Percentiles rank a stretch among this genome's conserved stretches.
Evolutionary conservation across 1,284 basidiomycete genomes (phyloP).

Genomic region (Cryptococcus neoformans): DNA sequence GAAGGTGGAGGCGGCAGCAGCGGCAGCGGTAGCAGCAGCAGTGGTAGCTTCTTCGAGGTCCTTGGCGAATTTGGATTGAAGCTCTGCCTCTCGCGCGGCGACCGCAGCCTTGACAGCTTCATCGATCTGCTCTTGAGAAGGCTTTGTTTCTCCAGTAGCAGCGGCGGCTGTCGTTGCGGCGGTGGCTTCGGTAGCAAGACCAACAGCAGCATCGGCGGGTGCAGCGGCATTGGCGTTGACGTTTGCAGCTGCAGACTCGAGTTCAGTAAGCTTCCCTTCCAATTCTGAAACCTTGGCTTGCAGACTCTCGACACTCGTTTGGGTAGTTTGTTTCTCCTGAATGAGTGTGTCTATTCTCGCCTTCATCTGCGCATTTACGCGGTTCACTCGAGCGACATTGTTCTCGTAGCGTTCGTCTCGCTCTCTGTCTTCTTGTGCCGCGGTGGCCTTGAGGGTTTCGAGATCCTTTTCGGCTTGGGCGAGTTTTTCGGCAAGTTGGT

Average conservation of each 20-base stretch:
- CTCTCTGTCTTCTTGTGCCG: slow-evolving; percentile 15
- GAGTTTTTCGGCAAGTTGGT: slow-evolving; percentile 31
- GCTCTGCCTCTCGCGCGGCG: slow-evolving; percentile 36
- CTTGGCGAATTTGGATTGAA: slow-evolving; percentile 22
- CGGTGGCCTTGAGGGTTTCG: slow-evolving; percentile 27
- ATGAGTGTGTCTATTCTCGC: slow-evolving; percentile 14
- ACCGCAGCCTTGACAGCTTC: slow-evolving; percentile 43
- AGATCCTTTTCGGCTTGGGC: slow-evolving; percentile 37
- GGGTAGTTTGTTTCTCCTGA: slow-evolving; percentile 13
- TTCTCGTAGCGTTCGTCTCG: slow-evolving; percentile 26
- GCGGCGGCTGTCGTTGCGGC: not conserved
- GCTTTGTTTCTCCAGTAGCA: not conserved
- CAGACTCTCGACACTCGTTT: slow-evolving; percentile 6
- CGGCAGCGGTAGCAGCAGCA: not conserved
- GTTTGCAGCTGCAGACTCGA: slow-evolving; percentile 9
- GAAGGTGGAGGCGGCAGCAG: not conserved
- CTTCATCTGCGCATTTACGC: slow-evolving; percentile 23
- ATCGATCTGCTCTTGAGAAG: slow-evolving; percentile 28
- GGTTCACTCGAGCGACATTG: slow-evolving; percentile 39
- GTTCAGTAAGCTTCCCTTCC: slow-evolving; percentile 10
- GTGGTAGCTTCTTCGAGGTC: slow-evolving; percentile 24
- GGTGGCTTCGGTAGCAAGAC: not conserved
- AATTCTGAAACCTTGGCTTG: slow-evolving; percentile 28
- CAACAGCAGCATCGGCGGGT: not conserved
- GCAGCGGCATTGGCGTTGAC: not conserved